A percentile compares a stretch with the other conserved stretches of the same genome.
Evolutionary conservation across 2,329 filamentous ascomycete genomes (phyloP).

Genomic region (Penicillium sp.): DNA sequence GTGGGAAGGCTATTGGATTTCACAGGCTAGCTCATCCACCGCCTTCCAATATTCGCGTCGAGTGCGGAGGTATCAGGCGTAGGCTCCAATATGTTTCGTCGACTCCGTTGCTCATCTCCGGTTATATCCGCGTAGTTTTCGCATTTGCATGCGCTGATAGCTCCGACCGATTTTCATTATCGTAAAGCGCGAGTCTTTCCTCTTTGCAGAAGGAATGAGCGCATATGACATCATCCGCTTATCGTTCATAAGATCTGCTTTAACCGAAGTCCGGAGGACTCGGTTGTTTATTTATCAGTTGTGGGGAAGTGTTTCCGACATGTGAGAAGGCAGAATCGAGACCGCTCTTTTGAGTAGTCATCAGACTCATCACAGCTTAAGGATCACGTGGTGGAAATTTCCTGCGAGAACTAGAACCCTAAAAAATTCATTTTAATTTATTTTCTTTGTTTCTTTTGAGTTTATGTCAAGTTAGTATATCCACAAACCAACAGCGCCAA

Average conservation of each 20-base stretch:
- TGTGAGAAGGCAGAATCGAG: conserved; percentile 6
- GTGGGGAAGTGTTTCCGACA: conserved; percentile 6
- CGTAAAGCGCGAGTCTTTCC: conserved; percentile 6
- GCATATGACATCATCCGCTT: conserved; percentile 21
- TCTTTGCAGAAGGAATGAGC: conserved; percentile 5
- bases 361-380: too few species aligned
- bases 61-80: conserved; percentile 2
- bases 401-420: conserved; percentile 7
- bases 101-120: conserved; percentile 10
- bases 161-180: conserved; percentile 16
- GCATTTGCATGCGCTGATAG: conserved; percentile 7
- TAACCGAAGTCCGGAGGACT: conserved; percentile 11
- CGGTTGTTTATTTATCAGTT: conserved; percentile 3
- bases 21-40: conserved; percentile 12
- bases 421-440: neutral
- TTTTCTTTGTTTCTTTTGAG: neutral
- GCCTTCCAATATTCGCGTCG: neutral
- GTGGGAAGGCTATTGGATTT: conserved; percentile 14
- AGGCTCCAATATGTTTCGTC: conserved; percentile 8
- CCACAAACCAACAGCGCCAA: conserved; percentile 30
- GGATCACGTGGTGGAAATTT: conserved; percentile 19
- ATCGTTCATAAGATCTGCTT: conserved; percentile 4
- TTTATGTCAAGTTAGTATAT: neutral
- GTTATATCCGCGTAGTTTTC: conserved; percentile 12
- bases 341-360: neutral